These are phyloP conservation scores for Colletotrichum truncatum DNA, from an alignment of 2,329 filamentous ascomycete genomes.

Conservation along the genomic window DNA sequence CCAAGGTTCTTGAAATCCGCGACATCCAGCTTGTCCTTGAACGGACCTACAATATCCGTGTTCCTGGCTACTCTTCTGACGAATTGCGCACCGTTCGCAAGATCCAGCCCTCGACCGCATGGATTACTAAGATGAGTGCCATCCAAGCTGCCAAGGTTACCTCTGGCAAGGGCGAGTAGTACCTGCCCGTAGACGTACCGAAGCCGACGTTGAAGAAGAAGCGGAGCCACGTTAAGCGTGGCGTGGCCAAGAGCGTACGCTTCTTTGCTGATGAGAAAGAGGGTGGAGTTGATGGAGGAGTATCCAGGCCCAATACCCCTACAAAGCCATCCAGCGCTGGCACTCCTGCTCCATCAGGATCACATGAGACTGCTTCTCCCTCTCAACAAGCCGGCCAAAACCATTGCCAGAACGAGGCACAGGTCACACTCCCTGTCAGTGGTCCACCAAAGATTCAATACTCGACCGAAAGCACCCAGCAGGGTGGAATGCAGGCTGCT, in stretches of 20 bases:
- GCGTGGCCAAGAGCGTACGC: slow-evolving; percentile 1
- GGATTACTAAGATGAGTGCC: slow-evolving; percentile 97
- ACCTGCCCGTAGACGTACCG: slow-evolving; percentile 23
- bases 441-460: neutral
- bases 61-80: slow-evolving; percentile 93
- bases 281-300: neutral
- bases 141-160: slow-evolving; percentile 92
- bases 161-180: slow-evolving; percentile 66
- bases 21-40: slow-evolving; percentile 86
- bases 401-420: neutral
- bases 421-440: neutral
- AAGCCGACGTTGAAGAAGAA: slow-evolving; percentile 3
- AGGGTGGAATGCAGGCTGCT: neutral
- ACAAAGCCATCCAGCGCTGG: neutral
- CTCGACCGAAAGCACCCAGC: neutral
- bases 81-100: slow-evolving; percentile 95
- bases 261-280: slow-evolving; percentile 3
- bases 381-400: neutral
- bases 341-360: no score
- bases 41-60: slow-evolving; percentile 87
- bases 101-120: slow-evolving; percentile 85
- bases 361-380: neutral
- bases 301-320: neutral
- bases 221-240: neutral
- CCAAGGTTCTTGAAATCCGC: slow-evolving; percentile 88